Evolutionary conservation across 768 basidiomycete species (phyloP), one percentile per base, ranked within the genome.

Genomic region (Dentipellis fragilis): DNA sequence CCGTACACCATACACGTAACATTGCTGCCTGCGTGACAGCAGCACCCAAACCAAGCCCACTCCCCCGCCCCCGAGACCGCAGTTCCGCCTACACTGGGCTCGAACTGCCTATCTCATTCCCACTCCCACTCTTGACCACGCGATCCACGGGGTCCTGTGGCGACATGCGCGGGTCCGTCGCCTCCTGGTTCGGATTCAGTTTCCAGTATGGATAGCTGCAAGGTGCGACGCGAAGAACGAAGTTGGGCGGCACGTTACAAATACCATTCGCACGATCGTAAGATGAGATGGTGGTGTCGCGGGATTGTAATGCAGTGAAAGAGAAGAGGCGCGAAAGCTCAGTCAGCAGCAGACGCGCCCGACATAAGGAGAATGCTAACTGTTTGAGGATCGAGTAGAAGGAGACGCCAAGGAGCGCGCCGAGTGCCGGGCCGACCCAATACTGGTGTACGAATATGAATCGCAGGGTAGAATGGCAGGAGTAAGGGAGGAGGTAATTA

Each of bases 371-470:
- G 29, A 29, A 29, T 29, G 29, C 29, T 29, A 3, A 76, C 75
- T 62, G 70, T 64, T 86, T 86, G 57, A 87, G 73, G 17, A 75
- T 58, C 36, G 73, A 64, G 64, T 86, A 89, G 61, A 87, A 75
- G 6, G 63, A 73, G 14, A 78, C 72, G 35, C 71, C 83, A 9
- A 89, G 72, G 10, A 89, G 64, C 5, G 83, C 75, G 34, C 87
- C 86, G 19, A 88, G 71, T 54, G 77, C 77, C 0, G 85, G 85
- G 39, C 87, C 86, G 9, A 86, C 68, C 85, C 84, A 85, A 63
- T 85, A 85, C 81, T 85, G 55, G 12, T 22, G n/a, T n/a, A n/a
- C n/a, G n/a, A n/a, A n/a, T n/a, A n/a, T n/a, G n/a, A n/a, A n/a
- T n/a, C n/a, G n/a, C n/a, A n/a, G n/a, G n/a, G n/a, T n/a, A n/a